Evolutionary conservation across 805 yeast species (phyloP), one percentile per base, ranked within the genome.

Genomic region (Sugiyamaella mastotermitis): DNA sequence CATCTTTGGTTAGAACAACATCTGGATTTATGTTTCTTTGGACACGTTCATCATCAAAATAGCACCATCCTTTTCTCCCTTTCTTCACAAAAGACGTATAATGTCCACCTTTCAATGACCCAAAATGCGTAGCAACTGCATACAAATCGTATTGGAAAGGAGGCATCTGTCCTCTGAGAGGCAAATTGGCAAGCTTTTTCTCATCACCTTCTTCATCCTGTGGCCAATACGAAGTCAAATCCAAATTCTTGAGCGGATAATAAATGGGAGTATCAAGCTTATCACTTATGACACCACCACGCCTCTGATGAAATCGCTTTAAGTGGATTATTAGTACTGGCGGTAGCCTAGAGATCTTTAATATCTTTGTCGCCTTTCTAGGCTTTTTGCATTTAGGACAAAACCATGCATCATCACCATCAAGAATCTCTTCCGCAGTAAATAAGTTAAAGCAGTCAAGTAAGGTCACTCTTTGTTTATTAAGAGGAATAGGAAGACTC

Each of bases 111-210:
- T 78, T 73, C 26, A 88, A 66, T 27, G 82, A 78, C 9, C 97
- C 97, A 45, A 64, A 77, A 58, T 88, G 97, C 48, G 84, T 78
- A 11, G 85, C 85, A 1, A 87, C 95, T 0, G 83, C 95, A 52
- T 74, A 81, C 16, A 88, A 58, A 44, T 74, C 74, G 57, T 87
- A 88, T 19, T 71, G 65, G 61, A 86, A 88, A 2, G 96, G 95
- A 0, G 94, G 80, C 0, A 57, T 55, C 61, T 87, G 96, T 15
- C 83, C 86, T 43, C 94, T 64, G 1, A 57, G 29, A 0, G 85
- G 81, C 16, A 84, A 69, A 9, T 72, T 63, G 20, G 74, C 58
- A 22, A 71, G 57, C 37, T 62, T 52, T n/a, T 54, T 55, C 38
- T 78, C 80, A 35, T 61, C 64, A 9, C 64, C 52, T 1, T 55